Evolutionary conservation across 2,329 filamentous ascomycete species (phyloP), one percentile per base, ranked within the genome.

Genomic region (Aspergillus pseudonomiae): DNA sequence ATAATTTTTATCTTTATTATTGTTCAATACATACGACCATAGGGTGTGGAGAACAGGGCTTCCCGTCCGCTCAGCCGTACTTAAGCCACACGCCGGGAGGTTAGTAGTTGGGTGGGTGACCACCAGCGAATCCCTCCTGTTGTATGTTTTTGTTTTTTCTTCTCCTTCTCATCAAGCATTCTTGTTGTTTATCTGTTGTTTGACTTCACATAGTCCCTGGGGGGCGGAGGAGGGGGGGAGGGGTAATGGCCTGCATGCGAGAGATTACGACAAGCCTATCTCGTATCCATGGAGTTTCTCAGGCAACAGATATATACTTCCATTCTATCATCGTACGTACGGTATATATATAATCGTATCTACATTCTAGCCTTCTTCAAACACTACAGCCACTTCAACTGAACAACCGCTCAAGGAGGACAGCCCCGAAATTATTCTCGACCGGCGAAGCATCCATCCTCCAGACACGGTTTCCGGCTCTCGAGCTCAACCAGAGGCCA

Each of bases 401-500:
- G 36, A 93, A 92, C 4, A 94, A 73, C 66, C 86, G 83, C 71
- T 88, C 80, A 79, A 94, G 82, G 71, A 93, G 76, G 66, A 88
- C 82, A 41, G 82, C 82, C 41, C 88, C 90, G 80, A 94, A 93
- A 46, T 80, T 78, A 9, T 88, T 84, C 69, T 86, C 84, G 2
- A 90, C 92, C 0, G 92, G 92, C 67, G 90, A 86, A 57, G 73
- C 76, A 57, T 92, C 84, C 76, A 94, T 90, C 74, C 92, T 86
- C 77, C 88, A 86, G 67, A 99, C 85, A 60, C 92, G 85, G 79
- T 98, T 99, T 6, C 94, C 93, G 71, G 87, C 89, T 67, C 81
- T 83, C 16, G 80, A 76, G 75, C 89, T 92, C 73, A 95, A 77
- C 95, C 95, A 98, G 59, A 89, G 82, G 70, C 86, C 78, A 78